Percentiles rank a stretch among this genome's conserved stretches.
phyloP scores from a whole-genome alignment of 177 flowering plant species.

The Vitis hybrid region DNA sequence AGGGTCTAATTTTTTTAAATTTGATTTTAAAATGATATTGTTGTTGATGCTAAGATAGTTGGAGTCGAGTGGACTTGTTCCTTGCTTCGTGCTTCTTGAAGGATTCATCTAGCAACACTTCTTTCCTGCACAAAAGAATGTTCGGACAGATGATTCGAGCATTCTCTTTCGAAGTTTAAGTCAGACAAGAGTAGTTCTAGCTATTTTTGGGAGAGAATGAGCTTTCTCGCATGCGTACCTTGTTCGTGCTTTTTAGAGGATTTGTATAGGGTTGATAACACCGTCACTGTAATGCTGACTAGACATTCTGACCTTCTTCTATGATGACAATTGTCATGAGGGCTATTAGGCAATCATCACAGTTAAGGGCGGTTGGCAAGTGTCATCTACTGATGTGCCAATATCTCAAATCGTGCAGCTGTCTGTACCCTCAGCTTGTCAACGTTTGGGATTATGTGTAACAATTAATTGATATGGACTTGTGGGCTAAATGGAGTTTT shows the following conservation, averaged over 20 bases:
- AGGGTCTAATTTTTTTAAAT: too few species aligned
- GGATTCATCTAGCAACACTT: too few species aligned
- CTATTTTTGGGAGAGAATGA: too few species aligned
- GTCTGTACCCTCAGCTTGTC: fast-evolving
- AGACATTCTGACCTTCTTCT: fast-evolving
- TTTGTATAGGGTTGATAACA: fast-evolving
- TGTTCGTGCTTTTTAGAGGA: fast-evolving
- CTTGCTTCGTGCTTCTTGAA: fast-evolving
- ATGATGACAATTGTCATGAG: fast-evolving
- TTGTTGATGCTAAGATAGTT: fast-evolving
- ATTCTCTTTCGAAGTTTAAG: fast-evolving
- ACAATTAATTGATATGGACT: too few species aligned
- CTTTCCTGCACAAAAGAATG: fast-evolving
- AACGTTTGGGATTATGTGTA: too few species aligned
- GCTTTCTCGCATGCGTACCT: fast-evolving
- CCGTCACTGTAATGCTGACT: fast-evolving
- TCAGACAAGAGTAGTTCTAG: too few species aligned
- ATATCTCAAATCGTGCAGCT: too few species aligned
- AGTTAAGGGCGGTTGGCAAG: too few species aligned
- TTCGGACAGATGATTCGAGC: fast-evolving
- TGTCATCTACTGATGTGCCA: fast-evolving
- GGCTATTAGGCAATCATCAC: too few species aligned
- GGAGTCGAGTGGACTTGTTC: too few species aligned
- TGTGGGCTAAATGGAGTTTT: too few species aligned
- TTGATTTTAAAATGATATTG: too few species aligned